A percentile compares a stretch with the other conserved stretches of the same genome.
Evolutionary conservation across 2,329 filamentous ascomycete species (phyloP).

Genomic region (Colletotrichum sp.): DNA sequence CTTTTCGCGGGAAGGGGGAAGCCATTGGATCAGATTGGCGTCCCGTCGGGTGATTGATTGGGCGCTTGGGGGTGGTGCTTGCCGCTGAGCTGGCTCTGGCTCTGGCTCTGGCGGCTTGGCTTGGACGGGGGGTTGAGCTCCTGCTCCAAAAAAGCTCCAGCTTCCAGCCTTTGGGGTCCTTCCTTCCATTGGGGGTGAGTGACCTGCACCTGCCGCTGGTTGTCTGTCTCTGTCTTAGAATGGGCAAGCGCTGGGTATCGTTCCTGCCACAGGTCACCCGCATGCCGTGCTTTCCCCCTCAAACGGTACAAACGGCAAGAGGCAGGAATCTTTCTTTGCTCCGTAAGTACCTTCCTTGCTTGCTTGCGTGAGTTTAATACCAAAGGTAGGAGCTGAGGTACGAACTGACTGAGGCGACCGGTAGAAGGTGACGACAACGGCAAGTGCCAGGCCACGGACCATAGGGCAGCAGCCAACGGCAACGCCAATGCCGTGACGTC

Average conservation of each 20-base stretch:
- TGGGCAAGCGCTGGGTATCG: background rate
- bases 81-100: background rate
- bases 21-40: conserved; percentile 9
- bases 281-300: background rate
- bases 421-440: background rate
- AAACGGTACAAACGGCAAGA: background rate
- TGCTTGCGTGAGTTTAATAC: background rate
- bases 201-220: background rate
- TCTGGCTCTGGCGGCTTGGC: background rate
- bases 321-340: background rate
- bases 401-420: background rate
- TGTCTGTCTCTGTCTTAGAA: background rate
- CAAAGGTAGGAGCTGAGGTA: background rate
- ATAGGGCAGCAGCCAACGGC: background rate
- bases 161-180: background rate
- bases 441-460: background rate
- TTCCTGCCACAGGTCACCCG: background rate
- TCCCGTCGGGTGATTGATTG: background rate
- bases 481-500: conserved; percentile 4
- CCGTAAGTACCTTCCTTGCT: background rate
- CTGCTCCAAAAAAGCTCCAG: background rate
- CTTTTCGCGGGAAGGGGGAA: conserved; percentile 4
- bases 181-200: background rate
- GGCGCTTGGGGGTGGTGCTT: background rate
- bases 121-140: background rate